Evolutionary conservation across 1,284 basidiomycete genomes (phyloP).

Genomic region (Malassezia cuniculi): DNA sequence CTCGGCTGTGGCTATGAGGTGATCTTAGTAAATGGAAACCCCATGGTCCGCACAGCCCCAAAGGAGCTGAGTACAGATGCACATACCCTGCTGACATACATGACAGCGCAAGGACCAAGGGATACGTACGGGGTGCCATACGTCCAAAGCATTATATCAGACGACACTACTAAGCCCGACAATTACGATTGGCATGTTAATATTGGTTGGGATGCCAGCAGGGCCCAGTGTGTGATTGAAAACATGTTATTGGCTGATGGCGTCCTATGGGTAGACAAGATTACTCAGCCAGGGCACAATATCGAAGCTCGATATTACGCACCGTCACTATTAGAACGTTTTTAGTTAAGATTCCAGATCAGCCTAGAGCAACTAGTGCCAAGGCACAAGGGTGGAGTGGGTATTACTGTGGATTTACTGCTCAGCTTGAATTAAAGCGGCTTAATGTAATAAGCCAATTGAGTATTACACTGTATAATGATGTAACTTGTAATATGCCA

Average conservation of each 20-base stretch:
- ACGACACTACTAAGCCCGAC: constrained; percentile 46
- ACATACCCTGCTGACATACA: constrained; percentile 40
- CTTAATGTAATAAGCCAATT: too few relatives aligned
- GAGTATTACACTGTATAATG: too few relatives aligned
- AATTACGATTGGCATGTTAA: constrained; percentile 49
- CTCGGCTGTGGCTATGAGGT: constrained; percentile 80
- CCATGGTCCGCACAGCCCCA: constrained; percentile 45
- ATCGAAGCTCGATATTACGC: too few relatives aligned
- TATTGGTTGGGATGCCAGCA: constrained; percentile 62
- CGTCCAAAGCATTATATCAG: constrained; percentile 54
- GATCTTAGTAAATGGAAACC: constrained; percentile 23
- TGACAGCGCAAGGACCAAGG: constrained; percentile 46
- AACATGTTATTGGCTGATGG: constrained; percentile 83
- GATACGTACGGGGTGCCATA: constrained; percentile 14
- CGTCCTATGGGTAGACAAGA: constrained; percentile 72
- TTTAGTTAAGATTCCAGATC: too few relatives aligned
- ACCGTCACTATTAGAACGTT: too few relatives aligned
- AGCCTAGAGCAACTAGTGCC: too few relatives aligned
- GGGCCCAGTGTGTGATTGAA: constrained; percentile 65
- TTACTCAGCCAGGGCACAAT: too few relatives aligned
- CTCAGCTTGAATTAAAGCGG: too few relatives aligned
- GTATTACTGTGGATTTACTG: too few relatives aligned
- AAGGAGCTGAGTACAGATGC: constrained; percentile 46
- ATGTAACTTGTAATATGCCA: too few relatives aligned
- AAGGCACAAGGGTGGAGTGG: too few relatives aligned